Base-by-base conservation (phyloP, 495 filamentous ascomycete species). In the Tuber calosporum region DNA sequence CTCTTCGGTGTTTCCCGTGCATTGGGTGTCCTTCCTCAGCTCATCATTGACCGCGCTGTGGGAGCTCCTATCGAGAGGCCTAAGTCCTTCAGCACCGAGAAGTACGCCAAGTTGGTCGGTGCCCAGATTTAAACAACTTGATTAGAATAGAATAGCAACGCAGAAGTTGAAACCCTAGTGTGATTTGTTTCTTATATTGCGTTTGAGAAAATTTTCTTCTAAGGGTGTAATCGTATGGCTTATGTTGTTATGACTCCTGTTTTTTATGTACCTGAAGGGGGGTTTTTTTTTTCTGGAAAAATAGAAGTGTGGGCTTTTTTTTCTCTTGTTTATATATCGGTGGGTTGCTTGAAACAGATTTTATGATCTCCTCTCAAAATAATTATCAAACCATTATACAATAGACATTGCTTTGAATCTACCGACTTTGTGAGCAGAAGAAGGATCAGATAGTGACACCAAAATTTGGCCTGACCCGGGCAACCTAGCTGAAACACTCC, bases 21-120 rank as follows among this genome's bases (percentile, higher is more conserved):
- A 78, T 90, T 99, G 79, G 95, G 95, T 90, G 95, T 98, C 75
- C 90, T 98, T 74, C 96, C 95, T 74, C 95, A 99, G 88, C 88
- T 99, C 82, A 99, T 99, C 88, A 97, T 98, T 83, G 95, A 99
- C 88, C 96, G 95, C 84, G 95, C 95, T 74, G 88, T 98, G 71
- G 95, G 95, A 79, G 88, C 89, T 80, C 91, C 91, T 71, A 92
- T 92, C 80, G 91, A 92, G 87, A 83, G 88, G 79, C 95, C 95
- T 83, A 99, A 99, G 91, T 93, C 90, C 75, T 98, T 97, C 90
- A 93, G 91, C 83, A 98, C 95, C 70, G 92, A 93, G 81, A 94
- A 95, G 83, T 98, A 92, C 87, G 91, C 93, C 83, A 94, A 98
- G 87, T 89, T 98, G 76, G 92, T 94, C 72, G 90, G 91, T 79